Conservation (phyloP, 2,329 filamentous ascomycete genomes). For the Phyllosticta citribraziliensis region DNA sequence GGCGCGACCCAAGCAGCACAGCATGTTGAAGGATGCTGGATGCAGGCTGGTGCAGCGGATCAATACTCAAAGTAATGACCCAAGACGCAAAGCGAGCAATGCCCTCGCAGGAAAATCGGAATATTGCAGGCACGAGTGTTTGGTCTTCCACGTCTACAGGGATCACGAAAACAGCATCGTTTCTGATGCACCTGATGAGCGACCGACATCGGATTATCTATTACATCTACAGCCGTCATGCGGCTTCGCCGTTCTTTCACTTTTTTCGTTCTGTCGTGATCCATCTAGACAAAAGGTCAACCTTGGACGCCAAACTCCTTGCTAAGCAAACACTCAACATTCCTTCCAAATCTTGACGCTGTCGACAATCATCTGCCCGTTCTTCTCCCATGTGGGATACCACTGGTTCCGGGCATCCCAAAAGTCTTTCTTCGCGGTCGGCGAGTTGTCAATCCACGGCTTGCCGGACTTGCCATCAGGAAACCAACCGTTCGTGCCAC, state of each 20-base stretch:
- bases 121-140: too few relatives aligned
- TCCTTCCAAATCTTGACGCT: slow-evolving; percentile 15
- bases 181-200: neutral
- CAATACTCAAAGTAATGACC: too few relatives aligned
- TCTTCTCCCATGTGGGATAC: slow-evolving; percentile 13
- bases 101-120: too few relatives aligned
- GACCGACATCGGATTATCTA: neutral
- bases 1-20: too few relatives aligned
- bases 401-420: slow-evolving; percentile 7
- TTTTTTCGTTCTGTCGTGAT: neutral
- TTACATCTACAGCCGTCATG: neutral
- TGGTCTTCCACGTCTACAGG: neutral
- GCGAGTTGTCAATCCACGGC: slow-evolving; percentile 10
- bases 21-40: too few relatives aligned
- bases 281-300: neutral
- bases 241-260: neutral
- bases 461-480: slow-evolving; percentile 9
- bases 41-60: too few relatives aligned
- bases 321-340: neutral
- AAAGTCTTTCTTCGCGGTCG: slow-evolving; percentile 8
- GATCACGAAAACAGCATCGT: neutral
- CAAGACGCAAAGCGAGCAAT: too few relatives aligned
- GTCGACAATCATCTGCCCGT: slow-evolving; percentile 14
- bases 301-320: neutral
- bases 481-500: slow-evolving; percentile 9